Base-by-base conservation (phyloP, 768 basidiomycete species). In the Saitozyma sp. region DNA sequence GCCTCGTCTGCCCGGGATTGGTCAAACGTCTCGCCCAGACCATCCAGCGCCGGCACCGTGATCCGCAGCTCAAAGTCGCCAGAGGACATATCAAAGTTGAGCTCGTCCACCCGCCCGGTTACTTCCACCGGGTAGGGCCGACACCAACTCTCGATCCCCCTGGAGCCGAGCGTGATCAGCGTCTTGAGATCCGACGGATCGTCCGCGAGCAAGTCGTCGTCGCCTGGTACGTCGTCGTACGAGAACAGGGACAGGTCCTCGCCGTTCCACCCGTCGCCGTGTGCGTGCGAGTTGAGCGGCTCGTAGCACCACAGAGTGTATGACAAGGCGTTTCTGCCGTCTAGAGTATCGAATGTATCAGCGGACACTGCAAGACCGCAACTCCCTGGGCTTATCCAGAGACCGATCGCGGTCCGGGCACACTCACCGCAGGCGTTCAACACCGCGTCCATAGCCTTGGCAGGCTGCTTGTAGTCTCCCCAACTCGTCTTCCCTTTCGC, bases 301-400 rank as follows among this genome's bases (percentile, higher is more conserved):
- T 89, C 88, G 75, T 94, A 96, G 41, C 87, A 89, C 93, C 93
- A 96, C 9, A 91, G 81, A 51, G 92, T 92, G 78, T 86, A 95
- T 69, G 84, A 91, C 62, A 94, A 78, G 42, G 78, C 84, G 67
- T 91, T 91, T 9, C 80, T 75, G 0, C 91, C 92, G 75, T 96
- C 93, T 6, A 84, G 89, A 66, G 89, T 88, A 38, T 56, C 87
- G 86, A 17, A 46, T 1, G 11, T 46, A 46, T 11, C 45, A 46
- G 13, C 13, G 45, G 81, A 79, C 73, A 57, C 83, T 85, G 39
- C 79, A 48, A 55, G 0, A 41, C 20, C 9, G 20, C 9, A 7
- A 17, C 5, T 14, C 13, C 37, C 82, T 78, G 29, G 88, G 29
- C 29, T 2, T 29, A 29, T 29, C 29, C 29, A 2, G 29, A 29